Conservation (phyloP, 352 stramenopile species). For the Pythium rishiriense region DNA sequence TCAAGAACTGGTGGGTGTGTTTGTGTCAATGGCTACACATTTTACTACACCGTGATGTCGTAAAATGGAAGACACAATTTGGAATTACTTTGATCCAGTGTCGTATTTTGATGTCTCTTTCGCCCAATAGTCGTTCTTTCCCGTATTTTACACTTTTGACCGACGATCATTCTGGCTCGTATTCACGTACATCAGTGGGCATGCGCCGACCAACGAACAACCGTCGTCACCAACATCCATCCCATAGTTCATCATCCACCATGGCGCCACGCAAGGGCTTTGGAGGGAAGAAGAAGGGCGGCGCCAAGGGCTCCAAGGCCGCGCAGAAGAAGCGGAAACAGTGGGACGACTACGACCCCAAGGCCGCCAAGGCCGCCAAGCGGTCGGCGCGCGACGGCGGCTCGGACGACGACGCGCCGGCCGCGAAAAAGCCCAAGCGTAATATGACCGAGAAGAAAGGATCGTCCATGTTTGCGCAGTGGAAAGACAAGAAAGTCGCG, state of each 20-base stretch:
- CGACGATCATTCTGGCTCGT: background rate
- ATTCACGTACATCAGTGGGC: slow-evolving; percentile 8
- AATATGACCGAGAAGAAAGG: background rate
- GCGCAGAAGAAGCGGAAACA: slow-evolving; percentile 23
- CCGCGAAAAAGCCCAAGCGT: slow-evolving; percentile 8
- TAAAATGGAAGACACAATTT: background rate
- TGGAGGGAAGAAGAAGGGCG: slow-evolving; percentile 21
- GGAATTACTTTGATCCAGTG: too few species aligned
- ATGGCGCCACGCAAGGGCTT: slow-evolving; percentile 20
- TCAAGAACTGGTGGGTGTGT: background rate
- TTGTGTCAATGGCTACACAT: slow-evolving; percentile 19
- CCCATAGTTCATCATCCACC: background rate
- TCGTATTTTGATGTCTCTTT: slow-evolving; percentile 3
- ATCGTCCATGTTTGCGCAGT: slow-evolving; percentile 76
- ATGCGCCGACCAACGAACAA: slow-evolving; percentile 4
- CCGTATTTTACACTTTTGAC: background rate
- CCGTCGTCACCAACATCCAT: slow-evolving; percentile 16
- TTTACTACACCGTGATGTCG: background rate
- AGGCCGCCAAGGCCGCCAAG: slow-evolving; percentile 12
- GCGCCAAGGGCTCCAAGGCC: slow-evolving; percentile 17
- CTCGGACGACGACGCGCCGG: slow-evolving; percentile 5
- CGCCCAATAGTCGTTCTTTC: slow-evolving; percentile 9
- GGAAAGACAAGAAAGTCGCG: slow-evolving; percentile 65
- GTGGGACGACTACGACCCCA: slow-evolving; percentile 26
- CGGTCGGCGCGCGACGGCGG: background rate